A percentile compares a stretch with the other conserved stretches of the same genome.
phyloP scores from a whole-genome alignment of 805 yeast species.

The Wickerhamomyces kurtzmanii region DNA sequence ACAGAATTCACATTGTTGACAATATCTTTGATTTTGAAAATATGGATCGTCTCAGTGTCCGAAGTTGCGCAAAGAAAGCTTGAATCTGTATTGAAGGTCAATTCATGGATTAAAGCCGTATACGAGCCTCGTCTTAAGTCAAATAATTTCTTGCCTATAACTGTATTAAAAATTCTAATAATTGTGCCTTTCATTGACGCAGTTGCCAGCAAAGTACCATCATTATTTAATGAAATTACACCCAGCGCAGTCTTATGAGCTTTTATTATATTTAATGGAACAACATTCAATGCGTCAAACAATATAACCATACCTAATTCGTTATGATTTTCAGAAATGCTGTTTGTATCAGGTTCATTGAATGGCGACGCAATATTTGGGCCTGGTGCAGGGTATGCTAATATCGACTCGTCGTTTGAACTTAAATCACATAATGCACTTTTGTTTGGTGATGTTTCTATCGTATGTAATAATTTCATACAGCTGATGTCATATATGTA shows the following conservation, averaged over 20 bases:
- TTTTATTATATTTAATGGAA: constrained; percentile 72
- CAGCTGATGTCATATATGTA: constrained; percentile 86
- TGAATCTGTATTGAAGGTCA: constrained; percentile 41
- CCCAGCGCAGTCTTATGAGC: constrained; percentile 81
- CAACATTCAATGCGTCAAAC: constrained; percentile 65
- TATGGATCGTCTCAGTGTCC: constrained; percentile 56
- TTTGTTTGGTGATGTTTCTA: constrained; percentile 45
- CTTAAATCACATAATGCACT: constrained; percentile 19
- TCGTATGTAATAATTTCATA: constrained; percentile 69
- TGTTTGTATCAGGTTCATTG: constrained; percentile 1
- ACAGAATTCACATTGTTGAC: neutral
- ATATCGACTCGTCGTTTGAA: constrained; percentile 34
- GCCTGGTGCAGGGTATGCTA: constrained; percentile 46
- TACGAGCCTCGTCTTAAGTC: constrained; percentile 81
- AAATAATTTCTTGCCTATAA: constrained; percentile 40
- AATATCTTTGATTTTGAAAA: constrained; percentile 33
- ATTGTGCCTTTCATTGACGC: constrained; percentile 89
- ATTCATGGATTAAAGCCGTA: constrained; percentile 41
- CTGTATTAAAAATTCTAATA: constrained; percentile 68
- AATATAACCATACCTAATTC: constrained; percentile 39
- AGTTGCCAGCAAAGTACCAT: constrained; percentile 78
- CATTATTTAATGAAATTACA: constrained; percentile 54
- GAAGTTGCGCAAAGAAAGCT: constrained; percentile 46
- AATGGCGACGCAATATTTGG: constrained; percentile 14
- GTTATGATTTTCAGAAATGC: neutral